Conservation (phyloP, 805 yeast species). For the Saturnispora dispora region DNA sequence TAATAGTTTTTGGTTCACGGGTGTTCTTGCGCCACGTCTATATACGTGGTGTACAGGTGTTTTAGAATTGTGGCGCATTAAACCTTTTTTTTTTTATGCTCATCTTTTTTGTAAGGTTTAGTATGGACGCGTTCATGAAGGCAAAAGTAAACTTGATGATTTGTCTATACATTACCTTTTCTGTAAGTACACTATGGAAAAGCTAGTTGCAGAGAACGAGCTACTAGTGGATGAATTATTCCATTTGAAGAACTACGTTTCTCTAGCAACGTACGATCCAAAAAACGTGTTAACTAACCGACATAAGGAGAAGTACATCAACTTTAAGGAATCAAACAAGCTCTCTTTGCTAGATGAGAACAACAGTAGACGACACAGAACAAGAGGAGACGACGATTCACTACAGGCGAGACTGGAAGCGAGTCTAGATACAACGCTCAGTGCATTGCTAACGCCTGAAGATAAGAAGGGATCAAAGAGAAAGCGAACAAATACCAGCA, state of each 20-base stretch:
- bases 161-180: neutral
- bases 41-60: neutral
- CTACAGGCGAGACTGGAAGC: neutral
- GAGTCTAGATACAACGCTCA: neutral
- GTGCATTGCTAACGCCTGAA: neutral
- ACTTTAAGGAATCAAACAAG: conserved; percentile 6
- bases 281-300: conserved; percentile 6
- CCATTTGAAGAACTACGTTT: conserved; percentile 52
- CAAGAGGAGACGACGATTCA: neutral
- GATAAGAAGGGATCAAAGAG: neutral
- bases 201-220: conserved; percentile 30
- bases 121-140: neutral
- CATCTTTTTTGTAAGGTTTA: neutral
- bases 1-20: neutral
- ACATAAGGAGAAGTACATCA: conserved; percentile 13
- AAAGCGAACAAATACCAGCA: neutral
- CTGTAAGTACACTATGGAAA: neutral
- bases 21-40: neutral
- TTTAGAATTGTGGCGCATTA: neutral
- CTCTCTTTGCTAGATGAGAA: neutral
- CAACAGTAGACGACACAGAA: neutral
- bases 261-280: conserved; percentile 48
- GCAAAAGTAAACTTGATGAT: neutral
- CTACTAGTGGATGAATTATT: conserved; percentile 50
- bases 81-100: neutral